These are phyloP conservation scores for Trichoderma citrinoviride DNA, from an alignment of 2,329 filamentous ascomycete genomes.

Conservation along the genomic window DNA sequence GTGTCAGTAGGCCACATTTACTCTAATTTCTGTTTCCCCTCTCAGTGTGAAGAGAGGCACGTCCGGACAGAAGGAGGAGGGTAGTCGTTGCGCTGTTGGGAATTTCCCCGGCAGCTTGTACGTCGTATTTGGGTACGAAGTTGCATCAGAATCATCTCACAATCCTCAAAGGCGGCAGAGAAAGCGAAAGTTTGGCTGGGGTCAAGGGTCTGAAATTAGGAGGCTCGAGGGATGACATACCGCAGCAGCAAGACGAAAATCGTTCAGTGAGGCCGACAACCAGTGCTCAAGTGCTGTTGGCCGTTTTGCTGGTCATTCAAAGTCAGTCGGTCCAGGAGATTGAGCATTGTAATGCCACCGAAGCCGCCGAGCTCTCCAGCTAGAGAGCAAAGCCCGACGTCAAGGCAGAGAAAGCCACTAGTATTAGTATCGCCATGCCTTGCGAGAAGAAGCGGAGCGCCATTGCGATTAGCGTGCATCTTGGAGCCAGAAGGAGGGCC, in stretches of 20 bases:
- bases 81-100: background rate
- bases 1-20: background rate
- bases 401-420: background rate
- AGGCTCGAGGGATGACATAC: constrained; percentile 7
- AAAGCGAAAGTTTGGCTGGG: background rate
- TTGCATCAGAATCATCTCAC: background rate
- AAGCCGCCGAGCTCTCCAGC: background rate
- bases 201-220: constrained; percentile 2
- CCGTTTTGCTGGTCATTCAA: background rate
- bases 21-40: background rate
- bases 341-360: background rate
- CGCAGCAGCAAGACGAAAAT: background rate
- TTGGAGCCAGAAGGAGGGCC: too few species aligned
- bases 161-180: background rate
- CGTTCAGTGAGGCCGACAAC: background rate
- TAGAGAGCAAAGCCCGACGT: background rate
- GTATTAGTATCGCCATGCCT: constrained; percentile 15
- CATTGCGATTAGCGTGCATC: too few species aligned
- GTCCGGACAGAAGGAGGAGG: background rate
- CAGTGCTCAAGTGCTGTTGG: background rate
- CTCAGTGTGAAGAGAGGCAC: background rate
- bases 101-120: background rate
- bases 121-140: too few species aligned
- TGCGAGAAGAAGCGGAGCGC: constrained; percentile 16
- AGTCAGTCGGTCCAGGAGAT: background rate